These are phyloP conservation scores for Penicillium brasilianum DNA, from an alignment of 2,329 filamentous ascomycete genomes.

Conservation along the genomic window DNA sequence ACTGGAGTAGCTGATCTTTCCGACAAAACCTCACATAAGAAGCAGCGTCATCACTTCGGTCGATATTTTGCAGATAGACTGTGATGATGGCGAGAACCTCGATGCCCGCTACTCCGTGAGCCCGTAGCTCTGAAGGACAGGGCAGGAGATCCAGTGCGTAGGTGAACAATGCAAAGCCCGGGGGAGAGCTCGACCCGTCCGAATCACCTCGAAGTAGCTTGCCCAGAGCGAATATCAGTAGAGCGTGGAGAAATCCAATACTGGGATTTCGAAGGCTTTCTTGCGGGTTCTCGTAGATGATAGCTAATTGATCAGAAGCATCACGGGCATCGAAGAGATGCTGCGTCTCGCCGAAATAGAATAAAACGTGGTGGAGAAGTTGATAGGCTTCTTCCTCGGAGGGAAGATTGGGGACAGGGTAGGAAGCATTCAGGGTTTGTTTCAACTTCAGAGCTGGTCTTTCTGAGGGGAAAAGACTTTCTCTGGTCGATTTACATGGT, in stretches of 20 bases:
- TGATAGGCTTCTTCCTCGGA: constrained; percentile 5
- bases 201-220: constrained; percentile 9
- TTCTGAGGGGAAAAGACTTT: background rate
- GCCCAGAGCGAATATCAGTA: constrained; percentile 12
- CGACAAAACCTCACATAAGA: constrained; percentile 4
- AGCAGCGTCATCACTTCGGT: constrained; percentile 9
- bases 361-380: constrained; percentile 9
- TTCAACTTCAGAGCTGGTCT: background rate
- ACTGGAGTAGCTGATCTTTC: rapidly evolving
- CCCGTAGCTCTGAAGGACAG: background rate
- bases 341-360: constrained; percentile 13
- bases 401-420: background rate
- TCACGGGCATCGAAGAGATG: constrained; percentile 13
- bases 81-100: constrained; percentile 11
- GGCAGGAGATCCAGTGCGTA: constrained; percentile 6
- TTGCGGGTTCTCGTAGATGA: background rate
- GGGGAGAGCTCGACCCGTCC: background rate
- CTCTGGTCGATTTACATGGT: background rate
- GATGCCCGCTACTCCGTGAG: constrained; percentile 9
- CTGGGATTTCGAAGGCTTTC: background rate
- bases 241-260: constrained; percentile 7
- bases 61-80: constrained; percentile 12
- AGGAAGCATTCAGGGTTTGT: background rate
- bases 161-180: constrained; percentile 1
- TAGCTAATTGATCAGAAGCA: constrained; percentile 8